Evolutionary conservation across 176 grass and related monocot genomes (phyloP), one percentile per base, ranked within the genome.

Genomic region (Urochloa ruziziensis): DNA sequence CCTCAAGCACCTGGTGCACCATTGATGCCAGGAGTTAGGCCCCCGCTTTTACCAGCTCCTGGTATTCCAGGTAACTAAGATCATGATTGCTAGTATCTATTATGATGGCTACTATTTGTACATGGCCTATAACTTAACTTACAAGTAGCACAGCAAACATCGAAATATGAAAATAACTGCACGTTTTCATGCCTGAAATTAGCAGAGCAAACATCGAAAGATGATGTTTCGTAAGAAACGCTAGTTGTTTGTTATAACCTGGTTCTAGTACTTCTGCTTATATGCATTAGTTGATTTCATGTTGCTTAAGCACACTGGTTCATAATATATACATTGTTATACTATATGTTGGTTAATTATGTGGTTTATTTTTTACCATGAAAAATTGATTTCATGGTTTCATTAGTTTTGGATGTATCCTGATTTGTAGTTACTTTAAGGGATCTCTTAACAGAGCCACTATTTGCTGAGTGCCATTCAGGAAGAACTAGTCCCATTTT

Each of bases 31-130:
- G 92, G 92, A 54, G 44, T 79, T 37, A 88, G 90, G 46, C 90
- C 93, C 36, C 93, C 93, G 34, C 53, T 94, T 78, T 88, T 94
- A 57, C 87, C 77, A 46, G 84, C 69, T 61, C 93, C 87, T 80
- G 92, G 84, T 72, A 6, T 65, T 80, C 87, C 75, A 89, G 92
- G 93, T 92, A 87, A 81, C 62, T 58, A 44, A 15, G 2, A 69
- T 87, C 51, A 68, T 80, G 15, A 70, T 84, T 70, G n/a, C 28
- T 14, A 57, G 28, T 58, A 48, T 52, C 25, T 14, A 66, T 82
- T 54, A 33, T 70, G 10, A 43, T 33, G 60, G 1, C 46, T 77
- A 1, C 57, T 65, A 51, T 47, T 10, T 39, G 58, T 33, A 47
- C 33, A 75, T 39, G 42, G 52, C 28, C 12, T 62, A 11, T 75